Base-by-base conservation (phyloP, 805 yeast species). In the Ogataea trehalophila region DNA sequence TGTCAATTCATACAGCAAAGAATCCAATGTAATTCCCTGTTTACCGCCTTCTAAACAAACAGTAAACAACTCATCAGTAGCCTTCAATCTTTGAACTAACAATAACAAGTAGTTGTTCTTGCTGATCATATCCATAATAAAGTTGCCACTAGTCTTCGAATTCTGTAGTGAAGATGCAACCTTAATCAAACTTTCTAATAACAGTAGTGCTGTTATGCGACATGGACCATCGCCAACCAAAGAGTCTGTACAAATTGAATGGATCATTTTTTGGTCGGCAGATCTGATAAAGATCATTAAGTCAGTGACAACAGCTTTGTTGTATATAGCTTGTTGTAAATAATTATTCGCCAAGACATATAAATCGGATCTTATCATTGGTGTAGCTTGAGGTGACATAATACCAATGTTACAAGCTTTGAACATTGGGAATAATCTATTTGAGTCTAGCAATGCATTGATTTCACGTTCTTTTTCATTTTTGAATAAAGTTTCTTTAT, bases 181-280 rank as follows among this genome's bases (percentile, higher is more conserved):
- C 36, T 66, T 67, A 35, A 66, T 49, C 7, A 68, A 43, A 6
- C 55, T 58, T 56, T 89, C 95, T 52, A 94, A 64, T 14, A 91
- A 69, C n/a, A 89, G 61, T 14, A 91, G 70, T 2, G 96, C 83
- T 0, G 92, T 81, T 11, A 90, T 76, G 54, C 94, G 76, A 7
- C 85, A 76, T 0, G 85, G 70, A 1, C 92, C 94, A 55, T 86
- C 94, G 3, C 91, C 89, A 45, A 80, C 73, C 15, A 88, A 77
- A 0, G 94, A 83, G 67, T 94, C 98, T 50, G 79, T 81, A 59
- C 88, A 83, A 33, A 89, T 73, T 2, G 77, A 73, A 17, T 79
- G 82, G 26, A 88, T 71, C 44, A 89, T 67, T 52, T 77, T 75
- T 16, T 62, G 59, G 48, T 84, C 95, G 33, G 81, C 75, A 4